phyloP scores from a whole-genome alignment of 129 eudicot genomes.

The Gnaphalium uliginosum region DNA sequence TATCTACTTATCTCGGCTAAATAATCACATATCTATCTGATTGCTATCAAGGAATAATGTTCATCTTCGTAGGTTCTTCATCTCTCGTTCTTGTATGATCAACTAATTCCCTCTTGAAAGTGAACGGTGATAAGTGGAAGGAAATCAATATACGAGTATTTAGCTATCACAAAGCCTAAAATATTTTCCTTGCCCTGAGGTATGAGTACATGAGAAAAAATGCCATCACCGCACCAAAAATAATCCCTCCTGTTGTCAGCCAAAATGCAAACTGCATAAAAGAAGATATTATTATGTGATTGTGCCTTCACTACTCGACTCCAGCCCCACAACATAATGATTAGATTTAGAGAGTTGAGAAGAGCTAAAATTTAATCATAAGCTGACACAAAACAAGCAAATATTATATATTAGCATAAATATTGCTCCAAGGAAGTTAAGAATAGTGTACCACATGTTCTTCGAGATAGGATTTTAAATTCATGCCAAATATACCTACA shows the following conservation, averaged over 20 bases:
- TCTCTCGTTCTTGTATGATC: neutral
- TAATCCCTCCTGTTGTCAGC: constrained; percentile 88
- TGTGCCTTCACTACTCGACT: neutral
- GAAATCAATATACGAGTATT: neutral
- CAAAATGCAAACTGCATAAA: constrained; percentile 90
- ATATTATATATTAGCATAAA: neutral
- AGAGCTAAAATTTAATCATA: neutral
- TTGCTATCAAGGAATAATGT: neutral
- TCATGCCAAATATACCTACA: constrained; percentile 99
- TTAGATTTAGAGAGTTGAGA: neutral
- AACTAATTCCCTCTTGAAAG: neutral
- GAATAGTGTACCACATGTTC: constrained; percentile 70
- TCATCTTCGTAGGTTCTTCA: neutral
- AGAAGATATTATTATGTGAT: neutral
- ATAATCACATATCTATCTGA: constrained; percentile 11
- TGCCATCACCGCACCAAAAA: constrained; percentile 76
- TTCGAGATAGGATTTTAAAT: constrained; percentile 93
- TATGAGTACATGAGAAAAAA: constrained; percentile 81
- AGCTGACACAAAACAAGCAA: neutral
- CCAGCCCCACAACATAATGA: neutral
- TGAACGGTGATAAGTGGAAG: neutral
- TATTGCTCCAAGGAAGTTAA: neutral
- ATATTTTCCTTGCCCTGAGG: constrained; percentile 75
- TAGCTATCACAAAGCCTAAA: constrained; percentile 34
- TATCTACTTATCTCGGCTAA: constrained; percentile 15